Base-by-base conservation (phyloP, 1,284 basidiomycete species). In the Mycena sp. region DNA sequence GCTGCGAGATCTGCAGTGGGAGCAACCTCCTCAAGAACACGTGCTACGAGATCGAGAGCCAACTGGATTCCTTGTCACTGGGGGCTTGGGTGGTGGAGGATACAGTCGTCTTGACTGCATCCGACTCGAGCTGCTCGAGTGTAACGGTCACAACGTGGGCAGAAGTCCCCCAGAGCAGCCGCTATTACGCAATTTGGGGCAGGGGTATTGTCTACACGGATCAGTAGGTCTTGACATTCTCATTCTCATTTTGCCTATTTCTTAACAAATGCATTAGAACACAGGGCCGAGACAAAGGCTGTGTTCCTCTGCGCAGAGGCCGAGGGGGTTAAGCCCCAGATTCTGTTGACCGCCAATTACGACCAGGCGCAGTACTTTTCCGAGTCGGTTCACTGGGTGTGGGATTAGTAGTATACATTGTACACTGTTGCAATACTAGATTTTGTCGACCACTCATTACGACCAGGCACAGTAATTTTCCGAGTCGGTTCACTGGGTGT, bases 331-430 rank as follows among this genome's bases (percentile, higher is more conserved):
- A 30, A 35, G 17, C 56, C 46, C 2, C 28, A 19, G 11, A 30
- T 58, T 7, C 28, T 58, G 37, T 50, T 23, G 14, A 50, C 46
- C 3, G 28, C 12, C 19, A 16, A 32, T 16, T 50, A 43, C 10
- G 38, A 50, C 2, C 46, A 58, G 40, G 56, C 48, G 11, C 37
- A 58, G 28, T 26, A 35, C 2, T 58, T 58, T 23, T 19, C 38
- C 5, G 38, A 58, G 25, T 16, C 30, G 5, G 28, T 30, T 10
- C 26, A 43, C 35, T 49, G 40, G 56, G 2, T 58, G 19, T 4
- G 10, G 12, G 32, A 58, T 41, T 41, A 43, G 37, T 37, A 32
- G 26, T 51, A 25, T 40, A 12, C 19, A 25, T 23, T 23, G 12
- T 12, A 23, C 43, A 10, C n/a, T 17, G 45, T 6, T 17, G n/a